Evolutionary conservation across 257 asterid genomes (phyloP).

Genomic region (Striga asiatica): DNA sequence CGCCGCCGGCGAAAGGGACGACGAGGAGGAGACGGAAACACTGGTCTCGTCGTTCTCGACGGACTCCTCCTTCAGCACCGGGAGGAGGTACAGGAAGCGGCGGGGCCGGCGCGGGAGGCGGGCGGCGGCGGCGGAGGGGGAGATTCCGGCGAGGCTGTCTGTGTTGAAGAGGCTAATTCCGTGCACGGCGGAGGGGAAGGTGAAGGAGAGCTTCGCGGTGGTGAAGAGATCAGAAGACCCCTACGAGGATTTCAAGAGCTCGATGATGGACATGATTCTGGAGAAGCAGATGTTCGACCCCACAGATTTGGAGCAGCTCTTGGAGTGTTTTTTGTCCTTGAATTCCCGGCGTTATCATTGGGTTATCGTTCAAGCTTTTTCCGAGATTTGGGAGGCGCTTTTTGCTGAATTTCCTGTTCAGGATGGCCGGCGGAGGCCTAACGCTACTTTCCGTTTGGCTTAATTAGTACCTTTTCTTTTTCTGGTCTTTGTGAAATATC

Average conservation of each 20-base stretch:
- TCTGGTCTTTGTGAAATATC: no score
- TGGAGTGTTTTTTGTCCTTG: constrained; percentile 58
- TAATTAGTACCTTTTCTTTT: no score
- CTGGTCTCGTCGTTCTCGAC: constrained; percentile 14
- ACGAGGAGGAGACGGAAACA: constrained; percentile 15
- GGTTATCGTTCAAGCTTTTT: constrained; percentile 48
- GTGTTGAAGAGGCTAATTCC: constrained; percentile 45
- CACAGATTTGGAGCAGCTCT: constrained; percentile 50
- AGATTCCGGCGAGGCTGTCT: constrained; percentile 37
- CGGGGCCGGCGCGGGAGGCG: not conserved
- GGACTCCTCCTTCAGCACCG: not conserved
- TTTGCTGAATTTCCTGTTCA: constrained; percentile 18
- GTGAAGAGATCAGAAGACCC: constrained; percentile 60
- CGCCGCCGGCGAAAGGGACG: not conserved
- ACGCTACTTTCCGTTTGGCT: no score
- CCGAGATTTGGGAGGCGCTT: constrained; percentile 47
- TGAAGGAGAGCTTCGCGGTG: constrained; percentile 65
- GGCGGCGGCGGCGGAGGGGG: not conserved
- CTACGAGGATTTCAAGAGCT: constrained; percentile 53
- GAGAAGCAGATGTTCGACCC: constrained; percentile 59
- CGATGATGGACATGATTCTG: constrained; percentile 74
- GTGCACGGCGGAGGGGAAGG: constrained; percentile 47
- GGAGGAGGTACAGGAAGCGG: not conserved
- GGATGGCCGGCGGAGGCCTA: not conserved
- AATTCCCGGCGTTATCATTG: constrained; percentile 46